Base-by-base conservation (phyloP, 2,329 filamentous ascomycete genomes). In the Balansia obtecta region DNA sequence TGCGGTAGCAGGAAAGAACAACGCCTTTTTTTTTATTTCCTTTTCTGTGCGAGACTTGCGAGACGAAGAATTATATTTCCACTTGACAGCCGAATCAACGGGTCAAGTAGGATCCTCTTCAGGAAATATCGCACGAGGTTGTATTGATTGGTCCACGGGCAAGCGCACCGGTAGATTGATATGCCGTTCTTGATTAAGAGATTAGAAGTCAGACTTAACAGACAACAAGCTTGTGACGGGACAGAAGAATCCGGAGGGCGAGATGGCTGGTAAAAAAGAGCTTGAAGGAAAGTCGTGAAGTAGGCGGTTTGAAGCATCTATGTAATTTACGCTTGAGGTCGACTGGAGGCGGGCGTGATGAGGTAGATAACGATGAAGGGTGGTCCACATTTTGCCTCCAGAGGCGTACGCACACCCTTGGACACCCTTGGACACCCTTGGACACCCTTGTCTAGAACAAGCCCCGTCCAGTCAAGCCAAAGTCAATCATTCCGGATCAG, bases 71-170 rank as follows among this genome's bases (percentile, higher is more conserved):
- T n/a, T 59, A 58, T 50, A 43, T 50, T 48, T 47, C 18, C 57
- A 56, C 61, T 64, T 60, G 65, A 73, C 67, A 65, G 65, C 72
- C 73, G 71, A 75, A 65, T 71, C 64, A 74, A 75, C 69, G 69
- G 71, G 67, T 74, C 71, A 71, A 71, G 63, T 57, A 34, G 20
- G 45, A 34, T 12, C 12, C 32, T 32, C 32, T 37, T 18, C 12
- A 18, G 37, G 20, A 30, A 9, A 34, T 16, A 15, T 18, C 10
- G 15, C 10, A n/a, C n/a, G n/a, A 18, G n/a, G 30, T n/a, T 33
- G n/a, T 16, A 45, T 13, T 41, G 16, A 20, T 32, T 12, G 22
- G 22, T 27, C 22, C 22, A 27, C 18, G 22, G 49, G 30, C 22
- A 30, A 22, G n/a, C 33, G 20, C 30, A 42, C 6, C 20, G 5